Base-by-base conservation (phyloP, 139 green algal species). In the Pseudopediastrum boryanum region DNA sequence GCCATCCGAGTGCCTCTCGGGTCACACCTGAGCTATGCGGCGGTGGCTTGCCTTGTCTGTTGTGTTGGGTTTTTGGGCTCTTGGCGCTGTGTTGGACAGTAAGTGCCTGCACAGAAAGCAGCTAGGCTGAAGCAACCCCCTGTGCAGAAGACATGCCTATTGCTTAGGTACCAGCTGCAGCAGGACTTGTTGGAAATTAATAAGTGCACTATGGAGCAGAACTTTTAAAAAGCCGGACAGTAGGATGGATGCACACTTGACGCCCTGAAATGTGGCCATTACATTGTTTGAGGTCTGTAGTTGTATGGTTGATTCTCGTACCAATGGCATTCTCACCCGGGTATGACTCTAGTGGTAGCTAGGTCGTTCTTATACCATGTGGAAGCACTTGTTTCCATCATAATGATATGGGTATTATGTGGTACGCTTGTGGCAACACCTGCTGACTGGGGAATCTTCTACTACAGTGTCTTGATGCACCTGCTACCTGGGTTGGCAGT, bases 401-500 rank as follows among this genome's bases (percentile, higher is more conserved):
- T 12, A 8, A 9, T 42, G 2, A n/a, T 25, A 8, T 72, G 39
- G 42, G 6, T 16, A 39, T 38, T 41, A 38, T 36, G 25, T 64
- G 16, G 31, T 19, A 29, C 54, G 16, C 54, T 64, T 10, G 10
- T 64, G 54, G 54, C 21, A 27, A n/a, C 38, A 9, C 9, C 35
- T 50, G 35, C 33, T 51, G 12, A 36, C 9, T 54, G 38, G 8
- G 33, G 39, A 23, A n/a, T 23, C 25, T 58, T 25, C 13, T 41
- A 29, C 25, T 77, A 48, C 86, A 91, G 88, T 46, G 86, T 92
- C 31, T 39, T 94, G 4, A 80, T 94, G 38, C 90, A 94, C 63
- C 58, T 90, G 36, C 78, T 94, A 35, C 90, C 90, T 9, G 90
- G 90, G 4, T 74, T 94, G 70, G 90, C 90, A 9, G 58, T 94